A percentile compares a stretch with the other conserved stretches of the same genome.
Evolutionary conservation across 805 yeast species (phyloP).

Genomic region (Saturnispora saitoi): DNA sequence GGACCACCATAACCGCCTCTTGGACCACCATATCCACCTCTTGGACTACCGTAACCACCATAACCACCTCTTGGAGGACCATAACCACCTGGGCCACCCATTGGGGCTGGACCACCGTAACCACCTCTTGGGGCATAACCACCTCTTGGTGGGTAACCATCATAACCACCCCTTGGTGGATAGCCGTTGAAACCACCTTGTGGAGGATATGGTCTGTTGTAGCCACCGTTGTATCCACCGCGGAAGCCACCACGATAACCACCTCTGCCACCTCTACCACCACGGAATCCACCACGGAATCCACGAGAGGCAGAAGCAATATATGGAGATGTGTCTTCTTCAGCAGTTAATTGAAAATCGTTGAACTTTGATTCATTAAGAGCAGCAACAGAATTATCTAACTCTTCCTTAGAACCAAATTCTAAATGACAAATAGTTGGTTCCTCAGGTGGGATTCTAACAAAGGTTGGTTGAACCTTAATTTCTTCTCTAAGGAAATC

Average conservation of each 20-base stretch:
- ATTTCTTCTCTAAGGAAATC: conserved; percentile 80
- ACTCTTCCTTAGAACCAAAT: conserved; percentile 59
- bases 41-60: conserved; percentile 22
- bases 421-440: conserved; percentile 43
- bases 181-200: conserved; percentile 14
- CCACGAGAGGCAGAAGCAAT: conserved; percentile 40
- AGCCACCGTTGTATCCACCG: conserved; percentile 13
- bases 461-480: conserved; percentile 54
- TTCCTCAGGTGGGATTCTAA: conserved; percentile 40
- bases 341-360: conserved; percentile 52
- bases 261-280: conserved; percentile 31
- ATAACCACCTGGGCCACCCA: conserved; percentile 28
- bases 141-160: conserved; percentile 16
- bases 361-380: conserved; percentile 69
- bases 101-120: conserved; percentile 26
- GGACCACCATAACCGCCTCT: conserved; percentile 28
- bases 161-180: conserved; percentile 20
- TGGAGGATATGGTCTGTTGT: conserved; percentile 11
- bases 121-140: conserved; percentile 26
- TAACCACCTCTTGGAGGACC: conserved; percentile 24
- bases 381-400: conserved; percentile 64
- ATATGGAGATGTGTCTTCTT: conserved; percentile 64
- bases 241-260: conserved; percentile 36
- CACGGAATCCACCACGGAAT: conserved; percentile 40
- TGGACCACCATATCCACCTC: conserved; percentile 24